phyloP scores from a whole-genome alignment of 352 stramenopile species.

The Aphanomyces invadans region DNA sequence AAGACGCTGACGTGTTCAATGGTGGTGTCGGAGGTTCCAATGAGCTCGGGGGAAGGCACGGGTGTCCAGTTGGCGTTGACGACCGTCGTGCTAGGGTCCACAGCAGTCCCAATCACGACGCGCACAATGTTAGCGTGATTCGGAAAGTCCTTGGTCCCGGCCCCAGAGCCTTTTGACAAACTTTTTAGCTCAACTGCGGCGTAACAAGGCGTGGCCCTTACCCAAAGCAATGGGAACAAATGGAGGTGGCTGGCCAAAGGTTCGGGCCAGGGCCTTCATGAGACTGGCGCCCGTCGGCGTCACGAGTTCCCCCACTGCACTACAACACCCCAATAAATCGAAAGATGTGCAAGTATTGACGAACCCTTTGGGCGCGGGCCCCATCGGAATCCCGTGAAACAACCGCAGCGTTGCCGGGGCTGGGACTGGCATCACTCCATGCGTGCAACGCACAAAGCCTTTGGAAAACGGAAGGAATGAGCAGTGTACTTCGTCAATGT shows the following conservation, averaged over 20 bases:
- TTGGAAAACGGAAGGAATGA: conserved; percentile 85
- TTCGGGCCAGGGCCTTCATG: conserved; percentile 77
- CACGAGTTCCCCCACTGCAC: conserved; percentile 88
- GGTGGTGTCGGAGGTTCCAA: conserved; percentile 44
- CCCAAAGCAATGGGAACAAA: conserved; percentile 71
- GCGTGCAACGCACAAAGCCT: conserved; percentile 90
- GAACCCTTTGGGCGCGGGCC: conserved; percentile 79
- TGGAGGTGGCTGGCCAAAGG: conserved; percentile 63
- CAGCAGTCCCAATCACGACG: conserved; percentile 55
- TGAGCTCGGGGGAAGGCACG: not conserved
- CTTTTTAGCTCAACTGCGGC: too few species aligned
- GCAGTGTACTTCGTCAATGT: conserved; percentile 80
- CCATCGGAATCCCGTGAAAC: conserved; percentile 91
- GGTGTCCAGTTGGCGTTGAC: not conserved
- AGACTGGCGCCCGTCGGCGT: conserved; percentile 94
- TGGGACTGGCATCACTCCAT: conserved; percentile 93
- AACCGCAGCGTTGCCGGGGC: conserved; percentile 91
- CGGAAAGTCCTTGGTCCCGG: conserved; percentile 85
- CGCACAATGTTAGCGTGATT: conserved; percentile 87
- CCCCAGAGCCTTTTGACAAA: conserved; percentile 45
- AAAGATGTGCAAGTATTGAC: conserved; percentile 6
- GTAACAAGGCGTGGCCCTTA: too few species aligned
- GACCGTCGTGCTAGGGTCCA: not conserved
- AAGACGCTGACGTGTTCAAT: conserved; percentile 78
- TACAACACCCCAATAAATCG: conserved; percentile 20